Percentiles rank a stretch among this genome's conserved stretches.
Evolutionary conservation across 2,329 filamentous ascomycete genomes (phyloP).

Genomic region (Calonectria henricotiae): DNA sequence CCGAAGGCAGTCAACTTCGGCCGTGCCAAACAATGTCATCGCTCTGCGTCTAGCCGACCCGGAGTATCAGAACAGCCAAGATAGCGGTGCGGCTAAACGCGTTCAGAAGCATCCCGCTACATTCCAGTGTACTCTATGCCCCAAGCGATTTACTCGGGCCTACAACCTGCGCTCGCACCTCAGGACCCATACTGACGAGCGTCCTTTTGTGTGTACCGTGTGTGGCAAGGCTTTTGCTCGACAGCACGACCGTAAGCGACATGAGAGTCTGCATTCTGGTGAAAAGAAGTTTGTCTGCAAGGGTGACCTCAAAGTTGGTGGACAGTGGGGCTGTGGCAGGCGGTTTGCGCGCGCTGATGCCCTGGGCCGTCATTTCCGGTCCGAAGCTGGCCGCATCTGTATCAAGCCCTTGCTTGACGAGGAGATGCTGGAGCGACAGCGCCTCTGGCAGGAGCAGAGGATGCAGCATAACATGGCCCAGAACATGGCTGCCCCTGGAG

Average conservation of each 20-base stretch:
- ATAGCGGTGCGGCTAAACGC: slow-evolving; percentile 79
- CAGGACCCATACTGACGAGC: slow-evolving; percentile 96
- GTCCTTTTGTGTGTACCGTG: slow-evolving; percentile 96
- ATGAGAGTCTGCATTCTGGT: slow-evolving; percentile 95
- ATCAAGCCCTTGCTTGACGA: slow-evolving; percentile 98
- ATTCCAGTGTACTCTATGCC: slow-evolving; percentile 94
- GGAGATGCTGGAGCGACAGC: slow-evolving; percentile 87
- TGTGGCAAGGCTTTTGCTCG: slow-evolving; percentile 98
- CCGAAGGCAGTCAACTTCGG: slow-evolving; percentile 75
- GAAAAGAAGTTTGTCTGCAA: slow-evolving; percentile 99
- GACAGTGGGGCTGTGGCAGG: slow-evolving; percentile 93
- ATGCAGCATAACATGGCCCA: slow-evolving; percentile 77
- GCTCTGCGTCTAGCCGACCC: slow-evolving; percentile 94
- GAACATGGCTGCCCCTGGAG: slow-evolving; percentile 68
- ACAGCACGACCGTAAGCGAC: slow-evolving; percentile 96
- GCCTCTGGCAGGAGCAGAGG: slow-evolving; percentile 81
- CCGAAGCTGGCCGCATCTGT: slow-evolving; percentile 94
- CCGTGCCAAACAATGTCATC: slow-evolving; percentile 77
- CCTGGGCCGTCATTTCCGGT: slow-evolving; percentile 93
- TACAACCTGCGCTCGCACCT: slow-evolving; percentile 97
- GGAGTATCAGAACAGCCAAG: slow-evolving; percentile 80
- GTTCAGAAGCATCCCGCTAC: slow-evolving; percentile 98
- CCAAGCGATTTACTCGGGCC: slow-evolving; percentile 95
- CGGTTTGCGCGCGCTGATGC: slow-evolving; percentile 97
- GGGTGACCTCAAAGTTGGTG: slow-evolving; percentile 86